Percentiles rank a stretch among this genome's conserved stretches.
phyloP scores from a whole-genome alignment of 192 early-diverging fungal species.

The Phycomyces nitens region DNA sequence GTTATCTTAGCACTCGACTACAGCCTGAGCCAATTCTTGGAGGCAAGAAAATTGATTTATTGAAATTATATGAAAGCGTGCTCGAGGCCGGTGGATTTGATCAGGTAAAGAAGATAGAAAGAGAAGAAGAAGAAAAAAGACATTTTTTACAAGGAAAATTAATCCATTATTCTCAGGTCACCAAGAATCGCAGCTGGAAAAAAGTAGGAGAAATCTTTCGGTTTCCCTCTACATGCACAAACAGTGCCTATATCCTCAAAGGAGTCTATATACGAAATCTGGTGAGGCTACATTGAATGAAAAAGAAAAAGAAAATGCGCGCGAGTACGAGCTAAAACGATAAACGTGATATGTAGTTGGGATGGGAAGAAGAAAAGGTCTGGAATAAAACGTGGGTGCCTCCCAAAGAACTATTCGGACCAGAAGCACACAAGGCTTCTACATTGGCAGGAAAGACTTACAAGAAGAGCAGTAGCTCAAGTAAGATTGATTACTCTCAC shows the following conservation, averaged over 20 bases:
- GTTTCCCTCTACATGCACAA: constrained; percentile 76
- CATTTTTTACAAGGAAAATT: not conserved
- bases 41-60: constrained; percentile 70
- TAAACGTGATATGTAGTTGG: not conserved
- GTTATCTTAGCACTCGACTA: constrained; percentile 36
- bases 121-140: not conserved
- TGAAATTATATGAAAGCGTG: constrained; percentile 54
- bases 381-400: constrained; percentile 20
- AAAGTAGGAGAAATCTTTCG: constrained; percentile 63
- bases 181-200: constrained; percentile 68
- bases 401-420: constrained; percentile 24
- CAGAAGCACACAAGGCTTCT: constrained; percentile 29
- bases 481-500: not conserved
- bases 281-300: constrained; percentile 1
- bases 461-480: constrained; percentile 5
- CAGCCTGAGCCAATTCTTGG: constrained; percentile 67
- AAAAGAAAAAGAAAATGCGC: too few species aligned
- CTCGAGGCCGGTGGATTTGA: constrained; percentile 65
- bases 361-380: constrained; percentile 27
- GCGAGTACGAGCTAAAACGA: not conserved
- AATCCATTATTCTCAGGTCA: constrained; percentile 44
- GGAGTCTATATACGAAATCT: constrained; percentile 64
- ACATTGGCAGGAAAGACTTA: constrained; percentile 29
- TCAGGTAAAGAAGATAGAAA: constrained; percentile 48
- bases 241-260: constrained; percentile 75